Evolutionary conservation across 805 yeast species (phyloP), one percentile per base, ranked within the genome.

Genomic region (Candida golubevii): DNA sequence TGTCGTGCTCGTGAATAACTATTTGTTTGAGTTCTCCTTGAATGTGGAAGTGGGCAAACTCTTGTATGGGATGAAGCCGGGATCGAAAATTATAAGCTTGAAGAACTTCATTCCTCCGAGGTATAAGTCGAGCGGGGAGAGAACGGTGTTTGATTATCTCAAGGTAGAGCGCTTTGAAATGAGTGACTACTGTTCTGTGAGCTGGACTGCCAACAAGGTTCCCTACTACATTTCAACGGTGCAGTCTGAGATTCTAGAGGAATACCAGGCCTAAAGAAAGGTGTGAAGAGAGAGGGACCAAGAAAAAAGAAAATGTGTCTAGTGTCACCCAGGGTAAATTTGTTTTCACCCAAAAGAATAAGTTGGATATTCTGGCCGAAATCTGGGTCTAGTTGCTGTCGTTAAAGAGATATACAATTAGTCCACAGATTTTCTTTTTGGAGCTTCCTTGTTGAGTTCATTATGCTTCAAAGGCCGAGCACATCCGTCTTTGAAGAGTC

Each of bases 171-270:
- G 77, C 53, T 71, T 62, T 42, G 79, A 70, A 49, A 75, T 77
- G 57, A 83, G 88, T 51, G 82, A 78, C 13, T 76, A 78, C 42
- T 79, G 82, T 44, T 79, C 89, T 35, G 97, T 90, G 8, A 85
- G 95, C 38, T 89, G 97, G 97, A 88, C 96, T 0, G 81, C 83
- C 6, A 88, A 85, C 38, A 88, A 88, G 43, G 87, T 86, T 1
- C 80, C 79, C 8, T 89, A 86, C 62, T 90, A 78, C 61, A 78
- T 90, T 7, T 79, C 93, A 12, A 82, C 88, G 8, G 86, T 87
- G 5, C 69, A 74, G 53, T 65, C 64, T 2, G 56, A 57, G 6
- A 62, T 76, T 4, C 53, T 63, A 35, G 59, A 63, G 4, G 72
- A 70, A 42, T 70, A 66, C 44, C 52, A 34, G 23, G 5, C n/a